A percentile compares a stretch with the other conserved stretches of the same genome.
Conservation (phyloP, 1,139 yeast genomes). For the Yamadazyma conglobata region DNA sequence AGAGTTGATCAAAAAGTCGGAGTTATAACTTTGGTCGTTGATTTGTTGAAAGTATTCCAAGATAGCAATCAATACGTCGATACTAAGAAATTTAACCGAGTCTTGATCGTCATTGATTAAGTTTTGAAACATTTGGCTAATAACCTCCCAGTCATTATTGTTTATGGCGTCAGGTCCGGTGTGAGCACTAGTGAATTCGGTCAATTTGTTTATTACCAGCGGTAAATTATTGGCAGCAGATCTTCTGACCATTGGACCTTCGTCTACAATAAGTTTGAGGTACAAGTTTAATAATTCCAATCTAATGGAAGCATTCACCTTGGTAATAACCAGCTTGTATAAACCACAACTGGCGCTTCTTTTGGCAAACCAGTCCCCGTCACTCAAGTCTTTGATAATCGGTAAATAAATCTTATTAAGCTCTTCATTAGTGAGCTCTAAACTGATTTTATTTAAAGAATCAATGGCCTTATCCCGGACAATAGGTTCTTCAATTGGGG, state of each 20-base stretch:
- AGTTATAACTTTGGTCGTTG: conserved; percentile 55
- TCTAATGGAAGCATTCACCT: conserved; percentile 55
- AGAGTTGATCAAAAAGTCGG: conserved; percentile 54
- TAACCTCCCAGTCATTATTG: conserved; percentile 64
- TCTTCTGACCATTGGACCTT: conserved; percentile 97
- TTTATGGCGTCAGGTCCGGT: conserved; percentile 27
- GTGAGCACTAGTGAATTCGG: conserved; percentile 31
- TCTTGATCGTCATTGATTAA: conserved; percentile 89
- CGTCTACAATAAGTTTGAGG: conserved; percentile 75
- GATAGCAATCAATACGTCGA: conserved; percentile 79
- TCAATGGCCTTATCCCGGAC: conserved; percentile 94
- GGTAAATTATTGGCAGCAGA: conserved; percentile 90
- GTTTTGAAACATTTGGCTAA: conserved; percentile 77
- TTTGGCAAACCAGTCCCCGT: conserved; percentile 93
- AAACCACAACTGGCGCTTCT: conserved; percentile 92
- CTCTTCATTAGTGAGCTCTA: conserved; percentile 64
- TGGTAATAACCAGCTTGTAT: conserved; percentile 65
- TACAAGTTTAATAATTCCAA: conserved; percentile 64
- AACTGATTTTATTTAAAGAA: conserved; percentile 71
- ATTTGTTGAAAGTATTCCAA: conserved; percentile 59
- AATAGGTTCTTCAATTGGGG: conserved; percentile 95
- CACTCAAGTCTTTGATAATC: conserved; percentile 70
- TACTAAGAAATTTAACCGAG: conserved; percentile 85
- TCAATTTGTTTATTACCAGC: conserved; percentile 55
- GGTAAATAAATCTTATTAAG: conserved; percentile 67